Conservation (phyloP, 164 flowering plant genomes). For the Stephania yunnanensis region DNA sequence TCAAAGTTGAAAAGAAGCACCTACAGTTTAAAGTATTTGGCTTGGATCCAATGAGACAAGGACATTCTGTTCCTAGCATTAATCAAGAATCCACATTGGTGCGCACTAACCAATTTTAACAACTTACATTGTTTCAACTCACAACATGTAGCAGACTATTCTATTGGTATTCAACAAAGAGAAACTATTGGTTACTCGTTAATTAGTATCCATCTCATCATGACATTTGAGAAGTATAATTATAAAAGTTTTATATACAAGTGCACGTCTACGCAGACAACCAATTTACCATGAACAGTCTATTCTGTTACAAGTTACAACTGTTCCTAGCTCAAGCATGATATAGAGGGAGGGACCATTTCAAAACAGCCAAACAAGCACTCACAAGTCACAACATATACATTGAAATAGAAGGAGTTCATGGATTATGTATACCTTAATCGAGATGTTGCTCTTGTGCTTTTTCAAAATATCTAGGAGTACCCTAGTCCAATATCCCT, state of each 20-base stretch:
- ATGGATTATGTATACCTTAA: slow-evolving; percentile 48
- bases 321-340: neutral
- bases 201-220: neutral
- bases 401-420: neutral
- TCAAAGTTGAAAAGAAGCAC: neutral
- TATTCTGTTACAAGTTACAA: neutral
- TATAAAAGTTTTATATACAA: neutral
- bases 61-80: neutral
- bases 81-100: neutral
- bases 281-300: neutral
- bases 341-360: neutral
- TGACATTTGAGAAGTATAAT: neutral
- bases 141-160: neutral
- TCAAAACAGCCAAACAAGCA: neutral
- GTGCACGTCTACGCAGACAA: neutral
- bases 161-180: neutral
- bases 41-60: neutral
- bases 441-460: slow-evolving; percentile 95
- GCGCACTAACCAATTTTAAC: neutral
- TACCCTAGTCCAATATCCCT: slow-evolving; percentile 97
- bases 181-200: neutral
- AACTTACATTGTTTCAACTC: neutral
- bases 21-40: neutral
- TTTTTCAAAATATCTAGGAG: slow-evolving; percentile 88
- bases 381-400: no score